Conservation (phyloP, 768 basidiomycete species). For the Calocybe gangraenosa region DNA sequence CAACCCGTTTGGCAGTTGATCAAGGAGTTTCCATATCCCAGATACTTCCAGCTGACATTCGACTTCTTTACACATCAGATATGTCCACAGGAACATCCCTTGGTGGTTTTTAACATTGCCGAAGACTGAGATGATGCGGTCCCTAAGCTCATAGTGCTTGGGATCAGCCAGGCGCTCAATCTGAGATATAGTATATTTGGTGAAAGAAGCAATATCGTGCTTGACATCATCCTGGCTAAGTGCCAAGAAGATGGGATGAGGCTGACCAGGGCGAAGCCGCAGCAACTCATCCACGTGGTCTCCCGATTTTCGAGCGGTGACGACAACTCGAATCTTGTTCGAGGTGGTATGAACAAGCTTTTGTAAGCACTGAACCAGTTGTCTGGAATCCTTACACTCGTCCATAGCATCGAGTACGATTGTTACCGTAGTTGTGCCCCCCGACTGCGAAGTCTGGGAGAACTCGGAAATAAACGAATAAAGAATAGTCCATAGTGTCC, state of each 20-base stretch:
- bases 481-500: not conserved
- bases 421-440: not conserved
- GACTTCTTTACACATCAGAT: conserved; percentile 3
- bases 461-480: not conserved
- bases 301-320: conserved; percentile 4
- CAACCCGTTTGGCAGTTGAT: conserved; percentile 3
- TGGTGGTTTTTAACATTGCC: conserved; percentile 6
- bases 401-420: conserved; percentile 6
- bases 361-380: not conserved
- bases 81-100: conserved; percentile 2
- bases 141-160: not conserved
- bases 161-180: conserved; percentile 1
- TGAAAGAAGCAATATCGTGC: conserved; percentile 3
- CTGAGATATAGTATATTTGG: not conserved
- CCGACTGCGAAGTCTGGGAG: not conserved
- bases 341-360: not conserved
- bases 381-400: conserved; percentile 2
- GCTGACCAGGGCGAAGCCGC: not conserved
- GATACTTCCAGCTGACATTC: not conserved
- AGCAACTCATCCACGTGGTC: not conserved
- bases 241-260: not conserved
- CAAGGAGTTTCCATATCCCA: conserved; percentile 1
- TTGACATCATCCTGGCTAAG: conserved; percentile 4
- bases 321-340: not conserved
- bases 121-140: not conserved